Evolutionary conservation across 208 protist genomes (phyloP).

Genomic region (Trypanosoma melophagium): DNA sequence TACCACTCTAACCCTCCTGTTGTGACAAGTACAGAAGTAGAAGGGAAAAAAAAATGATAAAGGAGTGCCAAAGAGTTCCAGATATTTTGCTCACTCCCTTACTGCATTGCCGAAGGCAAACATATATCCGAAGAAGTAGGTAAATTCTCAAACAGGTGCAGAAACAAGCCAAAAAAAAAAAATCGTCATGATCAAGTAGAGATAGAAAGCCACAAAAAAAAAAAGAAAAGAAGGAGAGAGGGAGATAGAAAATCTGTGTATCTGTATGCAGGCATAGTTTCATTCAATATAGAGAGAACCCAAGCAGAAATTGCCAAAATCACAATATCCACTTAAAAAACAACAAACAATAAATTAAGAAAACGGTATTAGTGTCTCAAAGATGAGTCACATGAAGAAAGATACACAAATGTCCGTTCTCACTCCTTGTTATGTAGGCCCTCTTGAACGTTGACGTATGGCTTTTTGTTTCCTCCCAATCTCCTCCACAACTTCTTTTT

Average conservation of each 20-base stretch:
- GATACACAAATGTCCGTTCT: neutral
- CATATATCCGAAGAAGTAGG: too few species aligned
- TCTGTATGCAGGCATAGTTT: neutral
- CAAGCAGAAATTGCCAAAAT: neutral
- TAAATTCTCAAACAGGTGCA: too few species aligned
- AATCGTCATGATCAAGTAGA: conserved; percentile 6
- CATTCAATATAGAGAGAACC: neutral
- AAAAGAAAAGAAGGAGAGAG: conserved; percentile 2
- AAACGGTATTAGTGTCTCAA: neutral
- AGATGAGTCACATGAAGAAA: neutral
- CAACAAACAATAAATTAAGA: neutral
- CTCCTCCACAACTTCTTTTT: conserved; percentile 68
- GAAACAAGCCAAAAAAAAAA: neutral
- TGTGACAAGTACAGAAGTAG: too few species aligned
- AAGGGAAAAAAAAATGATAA: too few species aligned
- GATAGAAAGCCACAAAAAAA: conserved; percentile 3
- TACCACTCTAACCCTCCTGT: too few species aligned
- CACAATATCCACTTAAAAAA: neutral
- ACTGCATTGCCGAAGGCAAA: too few species aligned
- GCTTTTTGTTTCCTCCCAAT: conserved; percentile 34
- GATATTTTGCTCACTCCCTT: too few species aligned
- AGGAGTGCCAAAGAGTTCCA: too few species aligned
- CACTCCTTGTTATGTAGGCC: neutral
- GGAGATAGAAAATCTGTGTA: neutral
- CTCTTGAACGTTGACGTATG: neutral